Conservation (phyloP, 345 rosid genomes). For the Excoecaria cochinchinensis region DNA sequence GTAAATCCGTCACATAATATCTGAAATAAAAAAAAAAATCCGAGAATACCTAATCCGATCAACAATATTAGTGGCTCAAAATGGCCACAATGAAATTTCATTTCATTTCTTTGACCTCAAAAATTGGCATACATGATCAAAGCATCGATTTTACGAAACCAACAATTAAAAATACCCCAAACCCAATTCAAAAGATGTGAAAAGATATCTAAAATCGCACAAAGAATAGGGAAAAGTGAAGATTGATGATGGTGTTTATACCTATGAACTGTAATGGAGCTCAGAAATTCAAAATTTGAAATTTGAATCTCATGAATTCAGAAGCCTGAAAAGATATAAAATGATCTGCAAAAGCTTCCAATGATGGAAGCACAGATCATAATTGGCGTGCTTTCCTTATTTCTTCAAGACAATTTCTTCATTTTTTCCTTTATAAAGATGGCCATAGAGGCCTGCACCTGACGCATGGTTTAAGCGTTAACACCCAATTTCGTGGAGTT, state of each 20-base stretch:
- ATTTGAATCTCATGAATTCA: not conserved
- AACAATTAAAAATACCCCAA: not conserved
- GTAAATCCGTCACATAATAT: too few species aligned
- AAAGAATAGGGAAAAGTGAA: too few species aligned
- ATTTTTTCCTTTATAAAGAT: not conserved
- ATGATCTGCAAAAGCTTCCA: too few species aligned
- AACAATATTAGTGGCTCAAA: not conserved
- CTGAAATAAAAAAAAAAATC: too few species aligned
- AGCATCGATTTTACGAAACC: not conserved
- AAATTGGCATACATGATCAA: not conserved
- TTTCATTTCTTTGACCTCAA: not conserved
- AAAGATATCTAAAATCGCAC: not conserved
- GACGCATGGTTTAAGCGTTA: not conserved
- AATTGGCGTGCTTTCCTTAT: not conserved
- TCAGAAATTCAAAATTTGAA: not conserved
- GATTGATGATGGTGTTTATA: not conserved
- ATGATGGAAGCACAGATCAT: not conserved
- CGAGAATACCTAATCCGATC: not conserved
- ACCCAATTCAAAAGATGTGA: slow-evolving; percentile 2
- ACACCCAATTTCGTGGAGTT: not conserved
- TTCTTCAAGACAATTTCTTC: not conserved
- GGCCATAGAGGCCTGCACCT: not conserved
- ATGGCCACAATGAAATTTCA: not conserved
- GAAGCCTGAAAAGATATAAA: too few species aligned
- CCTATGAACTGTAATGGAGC: not conserved